Conservation (phyloP, 805 yeast genomes). For the Ogataea zsoltii region DNA sequence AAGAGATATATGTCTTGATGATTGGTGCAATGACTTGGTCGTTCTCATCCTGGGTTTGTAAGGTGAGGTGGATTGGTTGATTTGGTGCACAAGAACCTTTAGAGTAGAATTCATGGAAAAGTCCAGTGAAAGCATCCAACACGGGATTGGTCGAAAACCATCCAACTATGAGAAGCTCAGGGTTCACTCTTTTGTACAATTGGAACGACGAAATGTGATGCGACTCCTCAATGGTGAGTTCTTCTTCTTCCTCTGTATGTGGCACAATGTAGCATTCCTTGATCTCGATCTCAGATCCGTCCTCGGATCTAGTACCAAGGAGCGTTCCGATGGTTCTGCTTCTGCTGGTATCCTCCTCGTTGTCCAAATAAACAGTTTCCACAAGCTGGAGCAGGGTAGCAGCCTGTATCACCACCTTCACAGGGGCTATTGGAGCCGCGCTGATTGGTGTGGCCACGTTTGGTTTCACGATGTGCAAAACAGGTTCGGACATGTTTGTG, state of each 20-base stretch:
- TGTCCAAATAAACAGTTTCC: constrained; percentile 65
- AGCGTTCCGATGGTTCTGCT: constrained; percentile 78
- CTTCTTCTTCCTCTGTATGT: constrained; percentile 71
- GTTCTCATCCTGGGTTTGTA: constrained; percentile 53
- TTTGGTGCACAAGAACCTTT: constrained; percentile 72
- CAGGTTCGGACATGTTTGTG: constrained; percentile 27
- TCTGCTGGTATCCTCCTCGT: constrained; percentile 40
- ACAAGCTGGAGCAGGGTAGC: constrained; percentile 75
- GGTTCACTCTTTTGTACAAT: constrained; percentile 74
- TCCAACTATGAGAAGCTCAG: constrained; percentile 76
- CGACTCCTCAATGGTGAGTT: constrained; percentile 74
- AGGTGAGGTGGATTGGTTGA: constrained; percentile 78
- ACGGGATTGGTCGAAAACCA: constrained; percentile 71
- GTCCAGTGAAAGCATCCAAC: constrained; percentile 70
- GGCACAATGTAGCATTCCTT: constrained; percentile 81
- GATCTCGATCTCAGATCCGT: constrained; percentile 72
- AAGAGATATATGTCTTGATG: constrained; percentile 70
- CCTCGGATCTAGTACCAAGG: constrained; percentile 80
- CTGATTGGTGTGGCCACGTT: constrained; percentile 40
- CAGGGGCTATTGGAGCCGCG: constrained; percentile 40
- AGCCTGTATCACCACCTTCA: constrained; percentile 59
- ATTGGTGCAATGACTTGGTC: constrained; percentile 54
- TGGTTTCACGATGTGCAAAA: constrained; percentile 46
- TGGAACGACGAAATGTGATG: constrained; percentile 70
- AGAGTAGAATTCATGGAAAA: constrained; percentile 78